A percentile compares a stretch with the other conserved stretches of the same genome.
phyloP scores from a whole-genome alignment of 805 yeast genomes.

The Pichia insulana region DNA sequence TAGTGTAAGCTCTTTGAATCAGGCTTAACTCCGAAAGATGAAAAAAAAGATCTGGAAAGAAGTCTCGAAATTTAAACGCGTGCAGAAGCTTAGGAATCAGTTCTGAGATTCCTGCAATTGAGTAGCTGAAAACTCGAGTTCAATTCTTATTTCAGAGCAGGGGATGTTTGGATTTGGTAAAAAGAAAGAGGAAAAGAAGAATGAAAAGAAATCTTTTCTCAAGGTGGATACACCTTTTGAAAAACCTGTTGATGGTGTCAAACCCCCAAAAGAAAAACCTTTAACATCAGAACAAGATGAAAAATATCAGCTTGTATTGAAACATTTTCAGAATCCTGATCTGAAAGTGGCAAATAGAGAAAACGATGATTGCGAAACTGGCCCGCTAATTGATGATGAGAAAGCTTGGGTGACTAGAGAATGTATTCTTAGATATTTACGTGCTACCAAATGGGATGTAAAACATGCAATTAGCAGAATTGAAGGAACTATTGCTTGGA shows the following conservation, averaged over 20 bases:
- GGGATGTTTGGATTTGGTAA: constrained; percentile 22
- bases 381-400: constrained; percentile 42
- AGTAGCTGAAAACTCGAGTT: no score
- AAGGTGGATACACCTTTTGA: constrained; percentile 43
- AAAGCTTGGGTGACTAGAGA: constrained; percentile 91
- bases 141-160: no score
- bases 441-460: constrained; percentile 89
- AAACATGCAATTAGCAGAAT: constrained; percentile 66
- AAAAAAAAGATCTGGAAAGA: no score
- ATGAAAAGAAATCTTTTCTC: constrained; percentile 14
- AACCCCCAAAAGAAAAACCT: constrained; percentile 39
- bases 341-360: constrained; percentile 44
- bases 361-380: constrained; percentile 29
- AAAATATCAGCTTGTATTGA: constrained; percentile 55
- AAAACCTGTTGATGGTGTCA: constrained; percentile 40
- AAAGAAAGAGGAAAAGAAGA: constrained; percentile 16
- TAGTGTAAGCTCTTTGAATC: no score
- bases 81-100: no score
- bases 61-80: no score
- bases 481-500: constrained; percentile 77
- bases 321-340: constrained; percentile 49
- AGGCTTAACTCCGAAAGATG: no score
- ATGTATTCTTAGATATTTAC: constrained; percentile 78
- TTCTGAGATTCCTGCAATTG: no score
- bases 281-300: constrained; percentile 47